phyloP scores from a whole-genome alignment of 106 monocot genomes.

The Dioscorea dumetorum region DNA sequence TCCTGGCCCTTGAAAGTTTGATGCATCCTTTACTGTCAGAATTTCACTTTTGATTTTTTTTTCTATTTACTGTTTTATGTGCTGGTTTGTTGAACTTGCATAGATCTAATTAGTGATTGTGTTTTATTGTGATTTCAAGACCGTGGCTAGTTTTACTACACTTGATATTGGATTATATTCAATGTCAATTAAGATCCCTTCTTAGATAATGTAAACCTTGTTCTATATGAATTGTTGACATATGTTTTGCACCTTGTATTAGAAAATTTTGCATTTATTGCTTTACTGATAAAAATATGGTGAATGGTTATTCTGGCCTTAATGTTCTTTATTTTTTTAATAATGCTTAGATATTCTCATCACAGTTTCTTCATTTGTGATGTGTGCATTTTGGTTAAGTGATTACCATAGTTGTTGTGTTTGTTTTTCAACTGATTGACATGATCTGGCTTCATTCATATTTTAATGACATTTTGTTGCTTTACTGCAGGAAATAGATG shows the following conservation, averaged over 20 bases:
- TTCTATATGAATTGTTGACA: too few species aligned
- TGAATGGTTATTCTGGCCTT: not conserved
- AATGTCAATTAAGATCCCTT: too few species aligned
- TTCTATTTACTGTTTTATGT: not conserved
- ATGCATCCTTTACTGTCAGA: not conserved
- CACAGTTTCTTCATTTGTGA: not conserved
- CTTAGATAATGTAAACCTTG: too few species aligned
- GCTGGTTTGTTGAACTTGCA: too few species aligned
- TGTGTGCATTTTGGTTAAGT: not conserved
- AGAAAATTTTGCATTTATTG: too few species aligned
- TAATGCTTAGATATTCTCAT: not conserved
- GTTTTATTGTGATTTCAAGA: too few species aligned
- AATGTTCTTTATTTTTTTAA: not conserved
- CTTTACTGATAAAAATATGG: too few species aligned
- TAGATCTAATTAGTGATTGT: too few species aligned
- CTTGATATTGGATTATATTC: too few species aligned
- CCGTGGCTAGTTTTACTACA: too few species aligned
- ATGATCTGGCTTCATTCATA: not conserved
- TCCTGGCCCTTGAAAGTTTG: not conserved
- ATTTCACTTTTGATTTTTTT: not conserved
- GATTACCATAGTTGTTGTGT: not conserved
- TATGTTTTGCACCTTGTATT: too few species aligned
- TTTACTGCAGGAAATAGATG: constrained; percentile 66
- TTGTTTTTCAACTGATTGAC: not conserved
- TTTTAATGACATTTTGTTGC: not conserved